Evolutionary conservation across 1,284 basidiomycete species (phyloP).

Genomic region (Ceratobasidium sp.): DNA sequence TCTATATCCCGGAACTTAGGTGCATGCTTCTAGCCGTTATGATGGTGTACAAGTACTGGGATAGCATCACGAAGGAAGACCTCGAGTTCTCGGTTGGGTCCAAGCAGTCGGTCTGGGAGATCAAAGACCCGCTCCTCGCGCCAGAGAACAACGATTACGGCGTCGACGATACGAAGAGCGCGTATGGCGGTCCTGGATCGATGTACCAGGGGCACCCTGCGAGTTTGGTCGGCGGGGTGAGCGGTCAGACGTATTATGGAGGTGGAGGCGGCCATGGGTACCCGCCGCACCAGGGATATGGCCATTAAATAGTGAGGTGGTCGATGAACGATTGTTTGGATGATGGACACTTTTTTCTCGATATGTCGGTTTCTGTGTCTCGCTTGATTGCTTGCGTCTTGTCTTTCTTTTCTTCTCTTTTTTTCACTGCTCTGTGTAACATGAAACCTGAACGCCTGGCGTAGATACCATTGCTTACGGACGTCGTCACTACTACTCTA

Average conservation of each 20-base stretch:
- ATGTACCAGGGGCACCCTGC: constrained; percentile 62
- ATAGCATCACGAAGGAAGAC: constrained; percentile 96
- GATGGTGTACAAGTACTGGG: constrained; percentile 99
- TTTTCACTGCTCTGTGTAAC: constrained; percentile 21
- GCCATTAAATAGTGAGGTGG: constrained; percentile 9
- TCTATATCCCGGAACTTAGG: constrained; percentile 9
- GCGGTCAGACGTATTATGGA: constrained; percentile 64
- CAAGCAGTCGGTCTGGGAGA: constrained; percentile 97
- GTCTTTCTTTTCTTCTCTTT: constrained; percentile 5
- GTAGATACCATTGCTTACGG: constrained; percentile 28
- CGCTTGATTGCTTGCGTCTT: not conserved
- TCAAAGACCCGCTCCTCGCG: constrained; percentile 75
- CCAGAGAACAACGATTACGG: constrained; percentile 64
- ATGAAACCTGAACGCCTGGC: constrained; percentile 24
- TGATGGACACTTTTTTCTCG: constrained; percentile 32
- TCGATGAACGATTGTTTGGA: constrained; percentile 13
- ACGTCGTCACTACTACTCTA: constrained; percentile 11
- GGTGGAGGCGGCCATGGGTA: constrained; percentile 48
- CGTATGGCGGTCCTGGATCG: constrained; percentile 62
- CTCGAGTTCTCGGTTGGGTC: constrained; percentile 98
- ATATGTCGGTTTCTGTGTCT: not conserved
- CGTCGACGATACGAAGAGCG: constrained; percentile 70
- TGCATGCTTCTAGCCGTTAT: constrained; percentile 94
- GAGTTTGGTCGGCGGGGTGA: constrained; percentile 85
- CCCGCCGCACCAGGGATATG: constrained; percentile 48